Percentiles rank a stretch among this genome's conserved stretches.
These are phyloP conservation scores for Cystobasidium slooffiae DNA, from an alignment of 1,284 basidiomycete species.

Conservation along the genomic window DNA sequence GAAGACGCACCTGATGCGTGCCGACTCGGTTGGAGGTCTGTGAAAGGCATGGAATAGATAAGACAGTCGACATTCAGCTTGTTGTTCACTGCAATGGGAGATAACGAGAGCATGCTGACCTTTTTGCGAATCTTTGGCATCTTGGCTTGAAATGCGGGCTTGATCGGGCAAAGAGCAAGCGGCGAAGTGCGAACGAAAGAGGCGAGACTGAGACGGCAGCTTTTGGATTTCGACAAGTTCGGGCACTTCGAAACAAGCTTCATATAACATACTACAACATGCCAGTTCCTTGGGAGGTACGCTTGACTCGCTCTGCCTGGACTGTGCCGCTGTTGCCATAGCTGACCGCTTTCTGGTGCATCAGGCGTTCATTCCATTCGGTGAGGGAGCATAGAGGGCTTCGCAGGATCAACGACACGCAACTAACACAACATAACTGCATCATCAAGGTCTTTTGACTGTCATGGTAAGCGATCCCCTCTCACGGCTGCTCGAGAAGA, in stretches of 20 bases:
- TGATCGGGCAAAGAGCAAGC: conserved; percentile 26
- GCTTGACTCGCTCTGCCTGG: neutral
- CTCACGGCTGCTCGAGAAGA: neutral
- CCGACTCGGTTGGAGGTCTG: conserved; percentile 40
- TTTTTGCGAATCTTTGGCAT: conserved; percentile 43
- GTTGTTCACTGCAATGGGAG: neutral
- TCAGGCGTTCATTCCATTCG: conserved; percentile 91
- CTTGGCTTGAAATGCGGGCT: conserved; percentile 1
- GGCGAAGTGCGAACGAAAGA: neutral
- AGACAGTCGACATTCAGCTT: conserved; percentile 9
- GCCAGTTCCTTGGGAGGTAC: conserved; percentile 44
- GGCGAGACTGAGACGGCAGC: neutral
- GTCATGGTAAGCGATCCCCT: conserved; percentile 24
- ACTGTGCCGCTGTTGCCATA: neutral
- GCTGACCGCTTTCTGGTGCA: conserved; percentile 69
- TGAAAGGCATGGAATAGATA: neutral
- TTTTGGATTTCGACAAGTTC: conserved; percentile 7
- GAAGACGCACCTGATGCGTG: conserved; percentile 35
- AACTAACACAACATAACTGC: conserved; percentile 34
- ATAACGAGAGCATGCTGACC: conserved; percentile 31
- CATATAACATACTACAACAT: conserved; percentile 12
- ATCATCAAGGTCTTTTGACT: conserved; percentile 31
- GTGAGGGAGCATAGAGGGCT: conserved; percentile 60
- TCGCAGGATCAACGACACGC: neutral
- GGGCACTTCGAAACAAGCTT: neutral